Evolutionary conservation across 257 asterid species (phyloP).

Genomic region (Henckelia pumila): DNA sequence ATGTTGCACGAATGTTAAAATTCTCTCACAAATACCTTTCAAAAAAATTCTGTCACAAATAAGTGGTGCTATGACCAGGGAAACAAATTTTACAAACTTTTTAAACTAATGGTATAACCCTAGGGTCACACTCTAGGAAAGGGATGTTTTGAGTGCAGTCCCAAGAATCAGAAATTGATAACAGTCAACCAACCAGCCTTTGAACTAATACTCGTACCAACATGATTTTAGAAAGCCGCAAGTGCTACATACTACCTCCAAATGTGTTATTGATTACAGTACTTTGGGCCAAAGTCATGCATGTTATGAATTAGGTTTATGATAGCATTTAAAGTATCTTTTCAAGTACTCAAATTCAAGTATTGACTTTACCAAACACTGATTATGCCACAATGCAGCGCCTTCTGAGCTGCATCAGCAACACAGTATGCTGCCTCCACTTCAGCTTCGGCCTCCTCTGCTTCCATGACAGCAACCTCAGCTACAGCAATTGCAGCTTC

Average conservation of each 20-base stretch:
- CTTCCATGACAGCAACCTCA: slow-evolving; percentile 77
- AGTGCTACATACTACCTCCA: not conserved
- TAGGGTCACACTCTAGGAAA: not conserved
- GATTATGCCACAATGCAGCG: slow-evolving; percentile 48
- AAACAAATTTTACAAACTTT: no score
- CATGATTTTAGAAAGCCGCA: not conserved
- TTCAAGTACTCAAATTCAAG: slow-evolving; percentile 13
- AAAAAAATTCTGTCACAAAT: no score
- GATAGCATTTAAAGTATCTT: not conserved
- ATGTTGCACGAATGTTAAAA: not conserved
- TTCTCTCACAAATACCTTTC: no score
- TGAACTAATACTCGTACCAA: not conserved
- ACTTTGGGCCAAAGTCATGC: not conserved
- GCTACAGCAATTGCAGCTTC: slow-evolving; percentile 90
- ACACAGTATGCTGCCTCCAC: slow-evolving; percentile 88
- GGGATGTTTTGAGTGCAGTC: not conserved
- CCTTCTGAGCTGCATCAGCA: slow-evolving; percentile 72
- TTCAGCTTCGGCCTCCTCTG: slow-evolving; percentile 90
- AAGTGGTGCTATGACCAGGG: not conserved
- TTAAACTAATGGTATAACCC: not conserved
- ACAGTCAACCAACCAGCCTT: not conserved
- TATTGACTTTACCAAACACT: slow-evolving; percentile 53
- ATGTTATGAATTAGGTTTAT: not conserved
- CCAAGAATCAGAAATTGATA: not conserved
- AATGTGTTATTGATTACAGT: not conserved